Evolutionary conservation across 1,284 basidiomycete species (phyloP), one percentile per base, ranked within the genome.

Genomic region (Mycena sp.): DNA sequence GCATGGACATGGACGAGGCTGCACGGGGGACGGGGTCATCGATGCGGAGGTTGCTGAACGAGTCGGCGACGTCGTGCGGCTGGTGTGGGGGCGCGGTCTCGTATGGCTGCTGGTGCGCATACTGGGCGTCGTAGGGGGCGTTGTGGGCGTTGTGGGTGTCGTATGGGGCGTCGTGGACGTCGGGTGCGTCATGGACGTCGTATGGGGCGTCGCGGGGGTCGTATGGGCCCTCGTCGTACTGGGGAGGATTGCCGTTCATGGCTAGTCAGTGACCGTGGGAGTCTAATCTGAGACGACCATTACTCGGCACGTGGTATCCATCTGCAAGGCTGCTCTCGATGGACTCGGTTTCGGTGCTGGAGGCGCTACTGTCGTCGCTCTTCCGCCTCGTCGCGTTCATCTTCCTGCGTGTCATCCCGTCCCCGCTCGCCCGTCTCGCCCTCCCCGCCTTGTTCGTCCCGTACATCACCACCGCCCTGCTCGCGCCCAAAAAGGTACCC

Each of bases 1-100:
- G 78, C 67, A 81, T 75, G 23, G 86, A 87, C 82, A 85, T 83
- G 16, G 85, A 82, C 19, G 86, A 86, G 29, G 82, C 79, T 19
- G 82, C 77, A 29, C 84, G 80, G 46, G 80, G 78, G 28, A 82
- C 72, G 45, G 81, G 81, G 62, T 85, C 83, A 59, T 73, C 74
- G 62, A 88, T 75, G 59, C 74, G 77, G 70, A 89, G 76, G 50
- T 79, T 76, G 50, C 78, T 77, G 68, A 87, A 83, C n/a, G 78
- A 72, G 66, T 84, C 80, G 50, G 86, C 76, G 26, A 80, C 77
- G 21, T 68, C 60, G 28, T 65, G 58, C 14, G 21, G 41, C 26
- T 32, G 17, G 23, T 48, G 17, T 23, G 56, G 44, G n/a, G 32
- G 56, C n/a, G n/a, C n/a, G n/a, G n/a, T n/a, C n/a, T n/a, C n/a